Conservation (phyloP, 2,329 filamentous ascomycete species). For the Byssochlamys sp. region DNA sequence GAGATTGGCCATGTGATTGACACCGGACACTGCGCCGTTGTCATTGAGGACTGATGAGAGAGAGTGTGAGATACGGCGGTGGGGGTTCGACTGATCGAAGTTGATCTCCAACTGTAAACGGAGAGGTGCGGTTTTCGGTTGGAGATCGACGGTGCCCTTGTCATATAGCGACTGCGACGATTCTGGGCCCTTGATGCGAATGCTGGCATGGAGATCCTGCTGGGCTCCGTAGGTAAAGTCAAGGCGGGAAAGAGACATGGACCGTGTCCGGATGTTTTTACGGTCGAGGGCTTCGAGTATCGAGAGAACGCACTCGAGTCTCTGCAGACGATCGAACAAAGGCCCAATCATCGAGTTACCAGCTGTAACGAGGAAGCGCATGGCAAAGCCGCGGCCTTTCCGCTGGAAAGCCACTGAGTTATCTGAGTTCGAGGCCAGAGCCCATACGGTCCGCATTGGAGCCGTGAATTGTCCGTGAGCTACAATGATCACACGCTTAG, state of each 20-base stretch:
- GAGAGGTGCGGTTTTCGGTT: slow-evolving; percentile 18
- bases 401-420: slow-evolving; percentile 24
- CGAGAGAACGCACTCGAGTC: slow-evolving; percentile 28
- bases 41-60: slow-evolving; percentile 28
- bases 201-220: slow-evolving; percentile 19
- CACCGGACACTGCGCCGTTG: slow-evolving; percentile 16
- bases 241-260: slow-evolving; percentile 27
- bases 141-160: slow-evolving; percentile 14
- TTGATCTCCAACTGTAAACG: slow-evolving; percentile 21
- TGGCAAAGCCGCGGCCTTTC: slow-evolving; percentile 26
- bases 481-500: slow-evolving; percentile 24
- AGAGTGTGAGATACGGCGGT: slow-evolving; percentile 32
- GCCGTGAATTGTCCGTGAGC: slow-evolving; percentile 25
- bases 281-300: slow-evolving; percentile 25
- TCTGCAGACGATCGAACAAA: slow-evolving; percentile 29
- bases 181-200: slow-evolving; percentile 22
- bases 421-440: slow-evolving; percentile 20
- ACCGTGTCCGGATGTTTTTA: slow-evolving; percentile 22
- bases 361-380: slow-evolving; percentile 27
- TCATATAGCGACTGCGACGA: slow-evolving; percentile 8
- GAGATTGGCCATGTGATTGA: slow-evolving; percentile 22
- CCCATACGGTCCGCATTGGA: slow-evolving; percentile 16
- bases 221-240: slow-evolving; percentile 25
- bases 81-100: slow-evolving; percentile 28
- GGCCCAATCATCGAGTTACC: slow-evolving; percentile 26